phyloP scores from a whole-genome alignment of 768 basidiomycete genomes.

The Macrolepiota albuminosa region DNA sequence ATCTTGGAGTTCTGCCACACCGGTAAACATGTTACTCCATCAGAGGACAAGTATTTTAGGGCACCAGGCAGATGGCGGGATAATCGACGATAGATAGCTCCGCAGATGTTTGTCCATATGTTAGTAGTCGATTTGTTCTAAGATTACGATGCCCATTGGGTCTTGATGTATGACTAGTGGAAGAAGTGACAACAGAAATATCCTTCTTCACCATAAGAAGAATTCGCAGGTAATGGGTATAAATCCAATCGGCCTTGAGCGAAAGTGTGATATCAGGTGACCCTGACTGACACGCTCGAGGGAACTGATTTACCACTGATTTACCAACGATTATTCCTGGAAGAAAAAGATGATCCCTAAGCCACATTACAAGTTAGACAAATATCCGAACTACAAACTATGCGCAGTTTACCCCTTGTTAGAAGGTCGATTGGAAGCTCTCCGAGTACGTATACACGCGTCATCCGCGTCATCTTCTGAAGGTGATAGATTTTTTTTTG shows the following conservation, averaged over 20 bases:
- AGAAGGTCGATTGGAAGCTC: not conserved
- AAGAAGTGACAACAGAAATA: no score
- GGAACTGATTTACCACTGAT: not conserved
- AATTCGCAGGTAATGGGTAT: no score
- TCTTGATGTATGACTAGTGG: no score
- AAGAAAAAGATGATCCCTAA: not conserved
- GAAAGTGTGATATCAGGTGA: no score
- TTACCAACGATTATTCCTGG: not conserved
- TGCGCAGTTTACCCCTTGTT: not conserved
- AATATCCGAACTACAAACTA: not conserved
- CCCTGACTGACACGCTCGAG: no score
- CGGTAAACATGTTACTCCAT: conserved; percentile 83
- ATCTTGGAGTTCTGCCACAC: conserved; percentile 65
- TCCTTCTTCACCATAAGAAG: no score
- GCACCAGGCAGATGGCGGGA: conserved; percentile 41
- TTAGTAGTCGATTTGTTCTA: no score
- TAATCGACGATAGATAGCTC: conserved; percentile 50
- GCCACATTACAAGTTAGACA: fast-evolving
- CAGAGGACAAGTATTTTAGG: conserved; percentile 86
- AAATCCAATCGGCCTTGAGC: no score
- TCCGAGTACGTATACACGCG: not conserved
- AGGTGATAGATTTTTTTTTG: not conserved
- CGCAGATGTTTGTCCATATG: conserved; percentile 38
- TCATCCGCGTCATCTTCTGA: not conserved
- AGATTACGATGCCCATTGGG: no score